Conservation (phyloP, 2,329 filamentous ascomycete species). For the Fusarium devonianum region DNA sequence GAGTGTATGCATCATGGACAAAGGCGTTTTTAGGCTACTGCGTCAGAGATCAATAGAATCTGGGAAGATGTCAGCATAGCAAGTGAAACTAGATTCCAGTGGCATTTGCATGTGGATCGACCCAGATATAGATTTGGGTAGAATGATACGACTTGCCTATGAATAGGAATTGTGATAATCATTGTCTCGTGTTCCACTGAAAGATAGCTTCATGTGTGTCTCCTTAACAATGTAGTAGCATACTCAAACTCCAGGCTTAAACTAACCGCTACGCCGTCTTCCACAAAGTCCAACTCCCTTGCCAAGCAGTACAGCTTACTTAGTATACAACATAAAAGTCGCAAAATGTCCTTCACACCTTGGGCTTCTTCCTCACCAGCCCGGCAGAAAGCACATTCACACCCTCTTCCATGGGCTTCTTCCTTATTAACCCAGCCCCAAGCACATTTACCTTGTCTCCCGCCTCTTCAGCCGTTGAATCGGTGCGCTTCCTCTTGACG, state of each 20-base stretch:
- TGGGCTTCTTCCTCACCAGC: conserved; percentile 65
- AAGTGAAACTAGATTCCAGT: too few relatives aligned
- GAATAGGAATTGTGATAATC: too few relatives aligned
- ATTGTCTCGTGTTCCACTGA: too few relatives aligned
- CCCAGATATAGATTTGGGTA: too few relatives aligned
- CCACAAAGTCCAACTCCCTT: conserved; percentile 12
- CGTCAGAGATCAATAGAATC: not conserved
- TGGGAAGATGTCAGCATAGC: too few relatives aligned
- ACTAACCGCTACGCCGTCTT: not conserved
- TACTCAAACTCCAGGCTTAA: conserved; percentile 28
- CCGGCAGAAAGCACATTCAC: conserved; percentile 59
- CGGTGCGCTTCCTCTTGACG: conserved; percentile 56
- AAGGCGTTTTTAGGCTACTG: conserved; percentile 11
- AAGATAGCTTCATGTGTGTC: too few relatives aligned
- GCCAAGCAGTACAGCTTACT: not conserved
- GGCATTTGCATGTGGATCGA: too few relatives aligned
- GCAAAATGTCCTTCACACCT: conserved; percentile 42
- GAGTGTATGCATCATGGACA: not conserved
- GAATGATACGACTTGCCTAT: too few relatives aligned
- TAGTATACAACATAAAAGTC: not conserved
- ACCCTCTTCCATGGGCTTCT: conserved; percentile 58
- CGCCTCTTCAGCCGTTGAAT: conserved; percentile 32
- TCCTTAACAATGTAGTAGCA: conserved; percentile 12
- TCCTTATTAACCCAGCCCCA: conserved; percentile 56
- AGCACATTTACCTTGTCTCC: conserved; percentile 55